A percentile compares a stretch with the other conserved stretches of the same genome.
Evolutionary conservation across 768 basidiomycete genomes (phyloP).

Genomic region (Basidioascus undulatus): DNA sequence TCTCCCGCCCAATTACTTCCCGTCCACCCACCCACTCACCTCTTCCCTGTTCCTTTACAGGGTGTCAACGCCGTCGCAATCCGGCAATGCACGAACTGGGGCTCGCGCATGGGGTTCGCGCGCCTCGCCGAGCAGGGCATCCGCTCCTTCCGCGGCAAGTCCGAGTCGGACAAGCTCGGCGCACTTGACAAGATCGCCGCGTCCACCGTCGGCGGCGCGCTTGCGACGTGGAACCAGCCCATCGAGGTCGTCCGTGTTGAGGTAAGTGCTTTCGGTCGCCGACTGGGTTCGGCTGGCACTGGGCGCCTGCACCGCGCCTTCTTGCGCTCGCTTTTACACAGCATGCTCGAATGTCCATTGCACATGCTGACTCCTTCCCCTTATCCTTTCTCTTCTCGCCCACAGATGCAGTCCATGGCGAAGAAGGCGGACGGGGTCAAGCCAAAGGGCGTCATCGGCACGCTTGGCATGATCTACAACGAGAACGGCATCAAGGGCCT

Average conservation of each 20-base stretch:
- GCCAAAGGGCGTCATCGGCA: slow-evolving; percentile 66
- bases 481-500: slow-evolving; percentile 90
- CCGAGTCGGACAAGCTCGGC: slow-evolving; percentile 45
- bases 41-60: background rate
- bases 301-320: too few species aligned
- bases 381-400: background rate
- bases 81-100: slow-evolving; percentile 83
- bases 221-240: slow-evolving; percentile 98
- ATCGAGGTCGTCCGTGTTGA: slow-evolving; percentile 95
- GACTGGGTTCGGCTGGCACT: background rate
- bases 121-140: slow-evolving; percentile 68
- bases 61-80: slow-evolving; percentile 50
- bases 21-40: background rate
- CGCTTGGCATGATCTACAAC: slow-evolving; percentile 77
- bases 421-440: slow-evolving; percentile 46
- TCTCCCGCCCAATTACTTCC: background rate
- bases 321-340: background rate
- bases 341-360: background rate
- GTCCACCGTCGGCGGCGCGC: slow-evolving; percentile 60
- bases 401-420: slow-evolving; percentile 96
- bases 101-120: slow-evolving; percentile 89
- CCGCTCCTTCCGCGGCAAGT: slow-evolving; percentile 50
- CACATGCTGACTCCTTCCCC: too few species aligned
- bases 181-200: slow-evolving; percentile 68
- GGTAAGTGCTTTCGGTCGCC: slow-evolving; percentile 23